phyloP scores from a whole-genome alignment of 2,329 filamentous ascomycete species.

The Aspergillus ustus region DNA sequence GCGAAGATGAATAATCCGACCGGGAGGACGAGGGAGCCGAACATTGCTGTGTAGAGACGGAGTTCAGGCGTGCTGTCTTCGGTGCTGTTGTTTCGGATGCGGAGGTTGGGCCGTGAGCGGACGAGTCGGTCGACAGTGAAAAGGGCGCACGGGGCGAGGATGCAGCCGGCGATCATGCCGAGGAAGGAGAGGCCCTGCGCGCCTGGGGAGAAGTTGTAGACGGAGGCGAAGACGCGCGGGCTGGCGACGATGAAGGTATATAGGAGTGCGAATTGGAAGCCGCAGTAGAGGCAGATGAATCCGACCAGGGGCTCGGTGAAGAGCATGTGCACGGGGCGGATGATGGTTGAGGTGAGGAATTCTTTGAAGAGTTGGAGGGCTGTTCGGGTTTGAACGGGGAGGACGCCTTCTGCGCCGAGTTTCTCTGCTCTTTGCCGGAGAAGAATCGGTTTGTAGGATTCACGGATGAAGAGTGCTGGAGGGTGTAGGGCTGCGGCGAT shows the following conservation, averaged over 20 bases:
- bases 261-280: conserved; percentile 76
- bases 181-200: conserved; percentile 77
- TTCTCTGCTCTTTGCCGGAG: conserved; percentile 1
- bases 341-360: conserved; percentile 36
- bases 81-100: neutral
- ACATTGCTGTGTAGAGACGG: conserved; percentile 32
- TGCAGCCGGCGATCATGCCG: conserved; percentile 73
- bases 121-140: conserved; percentile 12
- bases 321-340: conserved; percentile 66
- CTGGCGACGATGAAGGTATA: conserved; percentile 89
- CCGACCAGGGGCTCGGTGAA: conserved; percentile 72
- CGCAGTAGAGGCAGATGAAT: conserved; percentile 71
- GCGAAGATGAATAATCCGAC: conserved; percentile 71
- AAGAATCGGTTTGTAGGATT: conserved; percentile 65
- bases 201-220: conserved; percentile 62
- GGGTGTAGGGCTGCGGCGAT: conserved; percentile 61
- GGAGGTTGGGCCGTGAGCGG: neutral
- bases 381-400: neutral
- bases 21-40: conserved; percentile 41
- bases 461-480: conserved; percentile 63
- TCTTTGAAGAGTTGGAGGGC: conserved; percentile 6
- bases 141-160: conserved; percentile 53
- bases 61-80: conserved; percentile 26
- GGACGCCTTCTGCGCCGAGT: conserved; percentile 2
- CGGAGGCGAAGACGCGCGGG: conserved; percentile 72